Conservation (phyloP, 1,284 basidiomycete genomes). For the Albatrellus sp. region DNA sequence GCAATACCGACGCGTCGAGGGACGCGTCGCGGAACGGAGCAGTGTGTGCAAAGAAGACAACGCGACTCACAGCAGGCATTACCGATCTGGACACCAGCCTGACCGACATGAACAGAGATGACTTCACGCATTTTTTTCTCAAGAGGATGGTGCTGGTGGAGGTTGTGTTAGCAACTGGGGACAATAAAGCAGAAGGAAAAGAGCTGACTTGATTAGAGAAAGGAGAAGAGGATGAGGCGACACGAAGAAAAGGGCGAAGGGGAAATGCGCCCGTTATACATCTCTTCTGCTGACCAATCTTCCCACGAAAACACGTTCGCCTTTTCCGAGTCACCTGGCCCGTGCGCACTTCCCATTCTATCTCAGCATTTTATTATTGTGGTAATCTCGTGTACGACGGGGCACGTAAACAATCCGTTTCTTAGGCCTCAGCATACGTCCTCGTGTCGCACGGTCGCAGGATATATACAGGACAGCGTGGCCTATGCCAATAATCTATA, state of each 20-base stretch:
- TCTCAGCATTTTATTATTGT: not conserved
- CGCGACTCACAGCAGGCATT: constrained; percentile 81
- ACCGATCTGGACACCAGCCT: constrained; percentile 94
- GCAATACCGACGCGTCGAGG: constrained; percentile 20
- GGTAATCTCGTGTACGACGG: no score
- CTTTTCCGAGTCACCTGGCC: constrained; percentile 1
- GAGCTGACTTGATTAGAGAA: constrained; percentile 6
- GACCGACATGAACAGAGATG: constrained; percentile 90
- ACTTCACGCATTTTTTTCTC: constrained; percentile 70
- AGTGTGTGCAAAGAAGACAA: constrained; percentile 5
- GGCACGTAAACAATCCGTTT: no score
- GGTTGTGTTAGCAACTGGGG: not conserved
- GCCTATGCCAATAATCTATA: no score
- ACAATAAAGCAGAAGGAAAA: constrained; percentile 1
- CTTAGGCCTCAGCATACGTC: no score
- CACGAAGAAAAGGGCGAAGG: constrained; percentile 22
- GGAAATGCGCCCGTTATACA: constrained; percentile 17
- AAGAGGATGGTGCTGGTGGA: constrained; percentile 11
- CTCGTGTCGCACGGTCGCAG: no score
- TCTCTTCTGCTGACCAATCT: constrained; percentile 8
- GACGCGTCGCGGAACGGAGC: constrained; percentile 20
- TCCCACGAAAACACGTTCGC: constrained; percentile 7
- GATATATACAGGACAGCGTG: no score
- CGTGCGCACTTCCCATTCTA: not conserved
- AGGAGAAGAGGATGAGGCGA: constrained; percentile 8